Evolutionary conservation across 768 basidiomycete genomes (phyloP).

Genomic region (Mrakia gelida): DNA sequence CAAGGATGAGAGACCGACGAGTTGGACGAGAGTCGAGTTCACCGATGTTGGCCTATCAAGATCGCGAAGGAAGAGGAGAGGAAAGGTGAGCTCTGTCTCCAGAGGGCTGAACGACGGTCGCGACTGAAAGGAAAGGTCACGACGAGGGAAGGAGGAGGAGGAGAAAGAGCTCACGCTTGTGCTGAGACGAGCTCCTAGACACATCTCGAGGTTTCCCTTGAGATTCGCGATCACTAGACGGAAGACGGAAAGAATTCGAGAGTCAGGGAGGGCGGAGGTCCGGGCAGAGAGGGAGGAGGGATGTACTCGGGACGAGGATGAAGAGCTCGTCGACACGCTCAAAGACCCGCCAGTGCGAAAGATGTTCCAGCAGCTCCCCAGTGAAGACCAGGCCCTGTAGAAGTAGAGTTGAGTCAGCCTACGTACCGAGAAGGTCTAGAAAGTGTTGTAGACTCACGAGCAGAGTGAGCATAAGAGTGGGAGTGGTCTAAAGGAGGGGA

Average conservation of each 20-base stretch:
- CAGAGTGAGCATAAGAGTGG: slow-evolving; percentile 77
- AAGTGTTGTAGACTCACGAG: slow-evolving; percentile 39
- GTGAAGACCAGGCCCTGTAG: slow-evolving; percentile 70
- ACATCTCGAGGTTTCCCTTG: slow-evolving; percentile 98
- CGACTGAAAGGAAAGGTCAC: neutral
- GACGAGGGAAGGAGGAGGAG: neutral
- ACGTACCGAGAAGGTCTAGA: neutral
- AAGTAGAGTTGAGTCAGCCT: neutral
- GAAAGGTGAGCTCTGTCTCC: no score
- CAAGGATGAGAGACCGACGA: slow-evolving; percentile 64
- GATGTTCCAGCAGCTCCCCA: slow-evolving; percentile 78
- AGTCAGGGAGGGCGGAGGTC: neutral
- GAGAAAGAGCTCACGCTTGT: slow-evolving; percentile 57
- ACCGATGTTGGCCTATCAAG: slow-evolving; percentile 66
- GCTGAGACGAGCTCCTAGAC: slow-evolving; percentile 88
- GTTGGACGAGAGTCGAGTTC: slow-evolving; percentile 69
- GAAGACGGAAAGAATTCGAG: neutral
- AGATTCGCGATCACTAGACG: slow-evolving; percentile 55
- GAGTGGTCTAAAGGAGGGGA: slow-evolving; percentile 60
- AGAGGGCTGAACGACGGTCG: neutral
- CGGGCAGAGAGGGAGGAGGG: neutral
- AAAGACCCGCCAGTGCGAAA: slow-evolving; percentile 92
- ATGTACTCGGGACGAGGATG: slow-evolving; percentile 87
- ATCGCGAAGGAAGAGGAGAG: neutral
- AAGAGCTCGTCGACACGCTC: slow-evolving; percentile 86